Evolutionary conservation across 2,329 filamentous ascomycete species (phyloP).

Genomic region (Pezicula carpinea): DNA sequence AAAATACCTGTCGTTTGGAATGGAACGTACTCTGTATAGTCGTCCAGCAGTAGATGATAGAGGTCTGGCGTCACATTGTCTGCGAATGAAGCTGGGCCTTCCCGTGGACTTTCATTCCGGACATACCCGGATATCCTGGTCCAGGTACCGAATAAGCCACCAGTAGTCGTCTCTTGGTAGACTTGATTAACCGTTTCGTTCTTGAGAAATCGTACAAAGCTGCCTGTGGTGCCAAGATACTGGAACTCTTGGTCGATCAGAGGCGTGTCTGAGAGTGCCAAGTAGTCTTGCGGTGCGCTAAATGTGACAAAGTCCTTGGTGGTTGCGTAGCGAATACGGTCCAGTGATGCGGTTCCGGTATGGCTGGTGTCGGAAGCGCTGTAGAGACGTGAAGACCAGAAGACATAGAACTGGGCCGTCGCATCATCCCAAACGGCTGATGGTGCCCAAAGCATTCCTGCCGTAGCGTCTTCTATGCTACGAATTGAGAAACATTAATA

Average conservation of each 20-base stretch:
- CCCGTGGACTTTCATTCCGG: neutral
- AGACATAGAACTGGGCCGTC: neutral
- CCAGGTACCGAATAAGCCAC: neutral
- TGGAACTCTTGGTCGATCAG: constrained; percentile 1
- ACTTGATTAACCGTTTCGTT: neutral
- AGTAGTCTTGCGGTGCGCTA: neutral
- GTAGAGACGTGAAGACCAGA: neutral
- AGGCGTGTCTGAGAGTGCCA: neutral
- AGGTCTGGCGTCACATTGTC: neutral
- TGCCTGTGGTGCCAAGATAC: neutral
- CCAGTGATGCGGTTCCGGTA: neutral
- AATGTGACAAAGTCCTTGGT: neutral
- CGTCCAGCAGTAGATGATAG: neutral
- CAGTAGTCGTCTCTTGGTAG: neutral
- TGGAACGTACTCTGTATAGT: neutral
- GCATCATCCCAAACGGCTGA: neutral
- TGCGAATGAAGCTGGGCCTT: neutral
- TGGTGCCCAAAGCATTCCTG: constrained; percentile 1
- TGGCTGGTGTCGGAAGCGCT: neutral
- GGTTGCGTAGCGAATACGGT: neutral
- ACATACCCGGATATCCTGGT: neutral
- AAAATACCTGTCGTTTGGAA: neutral
- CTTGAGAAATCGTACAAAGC: neutral
- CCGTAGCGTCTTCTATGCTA: neutral
- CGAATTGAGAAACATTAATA: neutral